Evolutionary conservation across 2,329 filamentous ascomycete species (phyloP), one percentile per base, ranked within the genome.

Genomic region (Aspergillus thermomutatus): DNA sequence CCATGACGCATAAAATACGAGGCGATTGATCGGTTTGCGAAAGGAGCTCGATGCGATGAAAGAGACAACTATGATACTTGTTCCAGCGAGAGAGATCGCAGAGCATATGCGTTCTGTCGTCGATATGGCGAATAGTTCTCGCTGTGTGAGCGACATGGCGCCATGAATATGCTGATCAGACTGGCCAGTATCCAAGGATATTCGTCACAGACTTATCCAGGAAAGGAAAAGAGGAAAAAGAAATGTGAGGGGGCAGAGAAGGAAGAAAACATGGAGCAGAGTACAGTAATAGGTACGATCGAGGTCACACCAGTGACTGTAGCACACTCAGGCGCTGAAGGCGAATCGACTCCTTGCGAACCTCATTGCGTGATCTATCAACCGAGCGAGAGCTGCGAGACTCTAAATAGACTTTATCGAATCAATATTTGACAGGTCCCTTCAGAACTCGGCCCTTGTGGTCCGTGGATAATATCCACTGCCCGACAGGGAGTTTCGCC

Each of bases 21-120:
- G 80, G 19, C 91, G 82, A 68, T 94, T 94, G 76, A 94, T 92
- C n/a, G 90, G 89, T 68, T 92, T 93, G 66, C 89, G 88, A 69
- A 94, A 94, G 4, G 82, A 81, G 17, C 80, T 81, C 31, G 87
- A 90, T n/a, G 74, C 72, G 28, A 83, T 75, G 68, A 92, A 94
- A 3, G 89, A 92, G 54, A 79, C 64, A 53, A 93, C 85, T 66
- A 92, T 88, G 69, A 92, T 85, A 31, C 87, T 64, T 46, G 87
- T 89, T 55, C 89, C 90, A 1, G 88, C 52, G 0, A 94, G 72
- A 1, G 90, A 93, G 46, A 92, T 73, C 7, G 86, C 80, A 0
- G 90, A 92, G 67, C 86, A 85, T 17, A 82, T 76, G 50, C 90
- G 82, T 72, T 91, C 89, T 49, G 89, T 82, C 55, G 82, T 72